Conservation (phyloP, 257 asterid species). For the Solanum sitiens region DNA sequence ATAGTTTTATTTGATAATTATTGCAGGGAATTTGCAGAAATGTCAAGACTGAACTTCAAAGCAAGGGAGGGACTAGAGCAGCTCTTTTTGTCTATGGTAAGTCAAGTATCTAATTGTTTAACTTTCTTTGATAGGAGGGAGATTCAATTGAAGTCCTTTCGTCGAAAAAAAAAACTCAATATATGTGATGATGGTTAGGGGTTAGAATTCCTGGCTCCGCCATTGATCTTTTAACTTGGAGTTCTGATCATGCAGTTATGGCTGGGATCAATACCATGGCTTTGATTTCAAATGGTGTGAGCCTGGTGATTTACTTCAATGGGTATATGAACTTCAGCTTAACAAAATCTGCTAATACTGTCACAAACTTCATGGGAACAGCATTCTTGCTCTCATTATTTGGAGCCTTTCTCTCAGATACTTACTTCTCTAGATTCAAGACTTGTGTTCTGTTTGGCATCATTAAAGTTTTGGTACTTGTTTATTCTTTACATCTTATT, state of each 20-base stretch:
- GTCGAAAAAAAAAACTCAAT: not conserved
- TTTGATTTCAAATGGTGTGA: conserved; percentile 46
- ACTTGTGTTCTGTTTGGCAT: conserved; percentile 38
- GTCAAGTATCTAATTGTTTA: not conserved
- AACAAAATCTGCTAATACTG: conserved; percentile 43
- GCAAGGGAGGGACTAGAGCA: not conserved
- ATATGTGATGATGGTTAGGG: not conserved
- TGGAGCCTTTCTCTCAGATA: conserved; percentile 59
- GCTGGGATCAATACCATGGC: conserved; percentile 57
- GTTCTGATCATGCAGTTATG: conserved; percentile 18
- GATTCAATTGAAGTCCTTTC: not conserved
- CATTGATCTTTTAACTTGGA: not conserved
- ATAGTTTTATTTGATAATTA: not conserved
- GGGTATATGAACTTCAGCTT: conserved; percentile 55
- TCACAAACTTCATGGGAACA: conserved; percentile 59
- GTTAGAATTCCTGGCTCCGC: not conserved
- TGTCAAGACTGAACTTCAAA: not conserved
- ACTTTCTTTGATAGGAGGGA: not conserved
- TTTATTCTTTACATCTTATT: not conserved
- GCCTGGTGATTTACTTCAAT: conserved; percentile 50
- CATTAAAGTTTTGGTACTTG: conserved; percentile 32
- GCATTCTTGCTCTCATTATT: conserved; percentile 40
- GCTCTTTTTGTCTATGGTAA: conserved; percentile 6
- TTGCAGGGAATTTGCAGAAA: not conserved
- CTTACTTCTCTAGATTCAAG: conserved; percentile 40